Evolutionary conservation across 768 basidiomycete genomes (phyloP).

Genomic region (Agaricus blazei): DNA sequence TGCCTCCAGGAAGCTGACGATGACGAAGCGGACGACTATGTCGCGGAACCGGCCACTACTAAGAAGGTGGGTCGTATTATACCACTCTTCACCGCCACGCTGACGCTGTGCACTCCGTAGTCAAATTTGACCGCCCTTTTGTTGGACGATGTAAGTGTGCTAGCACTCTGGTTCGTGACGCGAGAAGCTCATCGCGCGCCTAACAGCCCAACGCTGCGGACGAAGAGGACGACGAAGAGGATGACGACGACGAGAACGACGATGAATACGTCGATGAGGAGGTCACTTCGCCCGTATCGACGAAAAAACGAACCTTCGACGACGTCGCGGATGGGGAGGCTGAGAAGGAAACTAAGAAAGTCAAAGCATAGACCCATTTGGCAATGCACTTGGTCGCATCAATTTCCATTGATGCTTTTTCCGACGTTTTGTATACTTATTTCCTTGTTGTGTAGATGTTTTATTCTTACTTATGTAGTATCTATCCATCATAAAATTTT

Average conservation of each 20-base stretch:
- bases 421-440: background rate
- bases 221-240: background rate
- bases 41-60: background rate
- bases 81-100: background rate
- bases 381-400: background rate
- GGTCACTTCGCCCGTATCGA: background rate
- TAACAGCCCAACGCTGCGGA: background rate
- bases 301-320: constrained; percentile 7
- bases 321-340: constrained; percentile 3
- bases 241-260: background rate
- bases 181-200: background rate
- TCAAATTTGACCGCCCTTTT: constrained; percentile 3
- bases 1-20: constrained; percentile 4
- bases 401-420: background rate
- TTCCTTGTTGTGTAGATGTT: constrained; percentile 3
- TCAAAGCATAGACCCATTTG: constrained; percentile 9
- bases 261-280: constrained; percentile 4
- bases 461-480: constrained; percentile 10
- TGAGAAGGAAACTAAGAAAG: constrained; percentile 10
- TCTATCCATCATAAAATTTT: background rate
- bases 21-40: constrained; percentile 4
- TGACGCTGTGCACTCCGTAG: background rate
- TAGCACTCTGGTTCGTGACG: background rate
- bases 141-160: background rate
- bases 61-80: background rate